Percentiles rank a stretch among this genome's conserved stretches.
phyloP scores from a whole-genome alignment of 805 yeast species.

The Kodamaea restingae region DNA sequence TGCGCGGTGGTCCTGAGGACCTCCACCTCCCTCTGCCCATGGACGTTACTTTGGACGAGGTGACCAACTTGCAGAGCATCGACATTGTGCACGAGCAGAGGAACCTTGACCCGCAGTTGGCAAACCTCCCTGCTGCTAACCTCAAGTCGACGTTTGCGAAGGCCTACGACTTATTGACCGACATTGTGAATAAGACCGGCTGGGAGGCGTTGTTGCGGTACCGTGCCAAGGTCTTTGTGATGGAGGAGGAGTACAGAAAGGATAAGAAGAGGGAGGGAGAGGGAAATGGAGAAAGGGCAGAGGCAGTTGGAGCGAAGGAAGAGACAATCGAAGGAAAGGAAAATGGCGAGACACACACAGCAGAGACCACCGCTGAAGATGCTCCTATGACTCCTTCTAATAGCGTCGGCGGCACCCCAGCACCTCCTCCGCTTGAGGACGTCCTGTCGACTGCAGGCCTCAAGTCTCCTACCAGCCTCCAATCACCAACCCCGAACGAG shows the following conservation, averaged over 20 bases:
- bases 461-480: constrained; percentile 36
- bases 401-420: constrained; percentile 2
- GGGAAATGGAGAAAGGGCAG: too few relatives aligned
- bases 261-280: constrained; percentile 21
- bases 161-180: constrained; percentile 44
- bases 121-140: constrained; percentile 65
- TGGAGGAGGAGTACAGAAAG: constrained; percentile 46
- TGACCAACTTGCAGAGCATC: constrained; percentile 59
- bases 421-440: constrained; percentile 9
- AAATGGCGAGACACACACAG: neutral
- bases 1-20: constrained; percentile 44
- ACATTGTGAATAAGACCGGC: constrained; percentile 42
- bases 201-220: constrained; percentile 44
- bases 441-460: too few relatives aligned
- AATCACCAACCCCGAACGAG: constrained; percentile 38
- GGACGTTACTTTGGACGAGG: constrained; percentile 69
- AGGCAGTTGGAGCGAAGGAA: too few relatives aligned
- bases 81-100: constrained; percentile 65
- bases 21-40: constrained; percentile 74
- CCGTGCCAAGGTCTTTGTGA: constrained; percentile 45
- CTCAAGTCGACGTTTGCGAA: constrained; percentile 48
- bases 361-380: too few relatives aligned
- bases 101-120: constrained; percentile 56
- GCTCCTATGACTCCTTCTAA: too few relatives aligned
- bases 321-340: constrained; percentile 6